Evolutionary conservation across 768 basidiomycete species (phyloP).

Genomic region (Tulasnella sp.): DNA sequence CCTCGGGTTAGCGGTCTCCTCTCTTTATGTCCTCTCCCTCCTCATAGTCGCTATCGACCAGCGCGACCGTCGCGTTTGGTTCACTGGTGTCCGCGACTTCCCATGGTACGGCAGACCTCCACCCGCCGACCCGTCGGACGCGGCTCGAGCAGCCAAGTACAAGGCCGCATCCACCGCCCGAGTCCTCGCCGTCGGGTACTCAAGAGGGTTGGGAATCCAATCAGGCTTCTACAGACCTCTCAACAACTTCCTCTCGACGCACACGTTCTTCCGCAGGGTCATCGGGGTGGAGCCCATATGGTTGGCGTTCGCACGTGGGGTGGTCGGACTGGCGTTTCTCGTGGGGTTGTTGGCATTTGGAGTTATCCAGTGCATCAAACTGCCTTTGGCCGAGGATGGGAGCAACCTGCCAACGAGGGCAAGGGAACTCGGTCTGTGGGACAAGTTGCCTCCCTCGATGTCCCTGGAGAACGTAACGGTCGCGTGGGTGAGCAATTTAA

Average conservation of each 20-base stretch:
- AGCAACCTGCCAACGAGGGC: constrained; percentile 11
- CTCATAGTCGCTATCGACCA: neutral
- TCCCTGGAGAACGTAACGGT: constrained; percentile 21
- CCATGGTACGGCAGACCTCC: constrained; percentile 11
- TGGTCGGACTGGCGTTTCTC: constrained; percentile 10
- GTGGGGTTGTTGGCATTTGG: constrained; percentile 12
- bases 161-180: neutral
- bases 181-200: neutral
- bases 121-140: constrained; percentile 4
- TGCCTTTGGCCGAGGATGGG: constrained; percentile 13
- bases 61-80: neutral
- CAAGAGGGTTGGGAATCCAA: constrained; percentile 13
- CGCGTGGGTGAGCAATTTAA: constrained; percentile 1
- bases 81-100: constrained; percentile 2
- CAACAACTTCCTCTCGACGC: constrained; percentile 19
- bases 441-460: neutral
- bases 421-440: neutral
- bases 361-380: constrained; percentile 12
- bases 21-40: neutral
- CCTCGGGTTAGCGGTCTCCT: neutral
- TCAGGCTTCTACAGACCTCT: constrained; percentile 15
- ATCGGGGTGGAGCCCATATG: constrained; percentile 18
- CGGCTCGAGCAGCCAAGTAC: neutral
- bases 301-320: constrained; percentile 13
- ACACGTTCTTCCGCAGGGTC: constrained; percentile 18